These are phyloP conservation scores for Diversispora epigaea DNA, from an alignment of 192 early-diverging fungal species.

Conservation along the genomic window DNA sequence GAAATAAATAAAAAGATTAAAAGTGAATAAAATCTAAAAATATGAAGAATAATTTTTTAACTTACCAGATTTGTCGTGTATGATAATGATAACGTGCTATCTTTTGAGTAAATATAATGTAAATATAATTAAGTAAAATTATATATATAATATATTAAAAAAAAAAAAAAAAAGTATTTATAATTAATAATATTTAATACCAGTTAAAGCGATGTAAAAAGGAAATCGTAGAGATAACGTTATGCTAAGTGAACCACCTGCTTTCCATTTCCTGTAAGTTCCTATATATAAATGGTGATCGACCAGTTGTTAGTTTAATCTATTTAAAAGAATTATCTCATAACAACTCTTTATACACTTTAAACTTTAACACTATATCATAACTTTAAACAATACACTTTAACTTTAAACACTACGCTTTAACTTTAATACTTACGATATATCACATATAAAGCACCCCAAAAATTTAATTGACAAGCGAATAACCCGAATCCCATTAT, in stretches of 20 bases:
- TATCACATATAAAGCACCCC: slow-evolving; percentile 3
- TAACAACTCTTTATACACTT: too few species aligned
- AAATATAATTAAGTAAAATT: not conserved
- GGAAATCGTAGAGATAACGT: slow-evolving; percentile 10
- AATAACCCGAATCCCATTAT: not conserved
- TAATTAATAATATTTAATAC: not conserved
- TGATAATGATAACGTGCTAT: not conserved
- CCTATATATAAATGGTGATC: not conserved
- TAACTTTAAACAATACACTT: not conserved
- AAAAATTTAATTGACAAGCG: not conserved
- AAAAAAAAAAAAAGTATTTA: too few species aligned
- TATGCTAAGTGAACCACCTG: not conserved
- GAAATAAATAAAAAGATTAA: not conserved
- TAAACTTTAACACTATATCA: too few species aligned
- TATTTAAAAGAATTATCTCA: not conserved
- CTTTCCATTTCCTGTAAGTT: not conserved
- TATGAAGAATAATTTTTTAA: not conserved
- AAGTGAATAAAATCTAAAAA: too few species aligned
- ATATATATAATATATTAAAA: too few species aligned
- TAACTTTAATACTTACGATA: slow-evolving; percentile 3
- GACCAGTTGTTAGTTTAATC: not conserved
- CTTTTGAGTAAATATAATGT: not conserved
- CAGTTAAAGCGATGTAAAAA: slow-evolving; percentile 16
- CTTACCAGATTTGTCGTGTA: not conserved
- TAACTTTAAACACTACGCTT: not conserved